Evolutionary conservation across 164 flowering plant species (phyloP), one percentile per base, ranked within the genome.

Genomic region (Cinnamomum micranthum): DNA sequence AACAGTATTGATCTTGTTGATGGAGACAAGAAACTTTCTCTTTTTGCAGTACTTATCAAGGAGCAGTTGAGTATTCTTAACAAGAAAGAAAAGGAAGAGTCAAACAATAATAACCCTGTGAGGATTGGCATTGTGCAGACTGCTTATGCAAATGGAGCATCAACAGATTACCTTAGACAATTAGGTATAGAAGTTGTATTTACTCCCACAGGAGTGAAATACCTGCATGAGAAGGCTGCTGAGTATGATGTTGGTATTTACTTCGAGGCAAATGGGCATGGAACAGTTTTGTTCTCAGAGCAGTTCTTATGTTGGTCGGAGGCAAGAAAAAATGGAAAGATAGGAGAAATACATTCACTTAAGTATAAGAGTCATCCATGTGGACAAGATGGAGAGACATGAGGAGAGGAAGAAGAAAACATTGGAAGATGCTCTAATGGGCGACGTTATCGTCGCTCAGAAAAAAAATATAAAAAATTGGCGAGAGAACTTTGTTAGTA

Each of bases 231-330:
- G 77, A 91, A 88, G 81, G 99, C 97, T 78, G 84, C 86, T 23
- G 88, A 90, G 70, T 95, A 82, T 86, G 99, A 95, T 80, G 85
- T 93, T 74, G 99, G 99, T 31, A 88, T 93, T 74, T 95, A 95
- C 77, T 95, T 95, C 79, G 99, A 95, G 84, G 99, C 99, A 73
- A 95, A 92, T 86, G 99, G 99, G 58, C 99, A 95, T 92, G 98
- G 99, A 72, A 93, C 99, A 28, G 84, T 95, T 75, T 80, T 92
- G 77, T 93, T 95, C 75, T 92, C 99, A 9, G 97, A 91, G 70
- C 2, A 51, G 33, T 85, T 85, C 75, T 51, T 90, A 31, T 65
- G 58, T 62, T 87, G 90, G 97, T 79, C 93, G 80, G 91, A 89
- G 78, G 82, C 71, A 50, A 84, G 65, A 81, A 79, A 78, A 24